A percentile compares a stretch with the other conserved stretches of the same genome.
Conservation (phyloP, 1,139 yeast genomes). For the Blastobotrys serpentis region DNA sequence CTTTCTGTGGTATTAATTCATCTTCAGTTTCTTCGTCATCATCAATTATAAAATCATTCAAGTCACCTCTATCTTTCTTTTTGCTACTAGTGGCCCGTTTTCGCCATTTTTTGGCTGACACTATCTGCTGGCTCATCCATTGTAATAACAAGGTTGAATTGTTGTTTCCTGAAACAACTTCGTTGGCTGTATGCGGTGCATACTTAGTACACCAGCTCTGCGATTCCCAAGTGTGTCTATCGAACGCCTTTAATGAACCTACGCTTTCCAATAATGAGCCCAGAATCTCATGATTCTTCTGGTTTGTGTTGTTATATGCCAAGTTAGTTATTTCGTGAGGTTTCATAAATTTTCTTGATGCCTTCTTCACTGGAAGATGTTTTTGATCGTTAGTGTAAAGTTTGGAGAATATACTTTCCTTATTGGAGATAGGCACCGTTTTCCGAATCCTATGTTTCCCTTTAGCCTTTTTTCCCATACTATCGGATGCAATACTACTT, state of each 20-base stretch:
- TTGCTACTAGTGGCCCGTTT: slow-evolving; percentile 2
- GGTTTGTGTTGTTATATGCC: slow-evolving; percentile 15
- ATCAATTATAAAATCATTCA: slow-evolving; percentile 45
- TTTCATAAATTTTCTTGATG: slow-evolving; percentile 20
- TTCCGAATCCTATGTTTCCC: background rate
- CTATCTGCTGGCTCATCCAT: slow-evolving; percentile 14
- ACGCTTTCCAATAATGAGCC: slow-evolving; percentile 16
- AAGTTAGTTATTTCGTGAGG: slow-evolving; percentile 18
- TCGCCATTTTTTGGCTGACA: slow-evolving; percentile 7
- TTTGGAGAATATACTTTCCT: background rate
- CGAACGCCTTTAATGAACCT: slow-evolving; percentile 29
- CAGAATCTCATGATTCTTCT: slow-evolving; percentile 14
- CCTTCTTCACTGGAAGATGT: slow-evolving; percentile 16
- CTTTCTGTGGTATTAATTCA: slow-evolving; percentile 29
- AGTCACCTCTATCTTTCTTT: slow-evolving; percentile 16
- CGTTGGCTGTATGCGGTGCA: slow-evolving; percentile 25
- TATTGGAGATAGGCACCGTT: background rate
- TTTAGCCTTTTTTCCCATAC: background rate
- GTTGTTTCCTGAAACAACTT: slow-evolving; percentile 18
- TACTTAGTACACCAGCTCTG: slow-evolving; percentile 33
- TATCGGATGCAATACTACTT: background rate
- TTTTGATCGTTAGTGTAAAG: background rate
- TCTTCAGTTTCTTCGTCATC: slow-evolving; percentile 35
- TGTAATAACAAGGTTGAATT: slow-evolving; percentile 9
- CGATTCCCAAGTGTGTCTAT: slow-evolving; percentile 29